Evolutionary conservation across 177 flowering plant species (phyloP), one percentile per base, ranked within the genome.

Genomic region (Tripterygium wilfordii): DNA sequence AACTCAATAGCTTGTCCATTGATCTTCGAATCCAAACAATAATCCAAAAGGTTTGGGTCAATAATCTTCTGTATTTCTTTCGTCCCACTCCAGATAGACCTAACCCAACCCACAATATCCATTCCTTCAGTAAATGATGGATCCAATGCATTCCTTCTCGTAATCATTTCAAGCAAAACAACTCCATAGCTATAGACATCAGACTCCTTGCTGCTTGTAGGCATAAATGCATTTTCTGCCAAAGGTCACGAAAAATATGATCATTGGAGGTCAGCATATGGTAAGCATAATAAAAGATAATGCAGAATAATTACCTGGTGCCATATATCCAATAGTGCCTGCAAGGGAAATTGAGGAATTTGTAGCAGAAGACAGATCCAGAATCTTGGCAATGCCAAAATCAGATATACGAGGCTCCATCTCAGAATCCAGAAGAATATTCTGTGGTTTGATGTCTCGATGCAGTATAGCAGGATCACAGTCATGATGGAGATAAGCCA

Each of bases 371-470:
- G 79, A 65, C 43, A 67, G 80, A 36, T 82, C 78, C 61, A 88
- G 55, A 38, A 88, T 72, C 68, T 77, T 85, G 4, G 96, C 90
- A 15, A 80, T 75, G 36, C 96, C 94, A 45, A 87, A 87, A 62
- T 87, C 96, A 17, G 89, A 77, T 23, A 85, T 80, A 52, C 67
- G 89, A 54, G 96, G 84, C 70, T 88, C 96, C 84, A 85, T 58
- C 1, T 80, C 81, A 8, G 74, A 61, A 58, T 85, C 94, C 37
- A 85, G 44, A 9, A 88, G 82, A 37, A 85, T 77, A 62, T 88
- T 88, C 58, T 58, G 51, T 0, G 94, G 85, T 46, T 85, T 85
- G 31, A 88, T 77, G 41, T 88, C 96, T 17, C 91, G 64, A 51
- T 85, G 96, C 9, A 88, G 55, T n/a, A 85, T 80, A 10, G 77